Evolutionary conservation across 176 grass and related monocot genomes (phyloP).

Genomic region (Oryza meridionalis): DNA sequence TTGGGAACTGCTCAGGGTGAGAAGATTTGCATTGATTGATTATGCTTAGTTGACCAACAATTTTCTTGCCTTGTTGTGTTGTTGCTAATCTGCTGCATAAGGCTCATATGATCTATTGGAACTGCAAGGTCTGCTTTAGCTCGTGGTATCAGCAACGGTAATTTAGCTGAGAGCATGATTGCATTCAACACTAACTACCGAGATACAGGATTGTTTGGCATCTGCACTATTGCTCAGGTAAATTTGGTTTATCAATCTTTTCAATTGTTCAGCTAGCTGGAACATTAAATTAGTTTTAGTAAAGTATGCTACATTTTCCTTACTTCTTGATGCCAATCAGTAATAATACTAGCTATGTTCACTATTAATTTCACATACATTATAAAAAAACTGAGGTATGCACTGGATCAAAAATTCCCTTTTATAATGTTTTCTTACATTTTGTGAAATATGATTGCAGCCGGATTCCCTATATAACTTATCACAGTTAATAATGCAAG

Average conservation of each 20-base stretch:
- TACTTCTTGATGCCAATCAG: conserved; percentile 5
- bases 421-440: conserved; percentile 38
- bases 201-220: conserved; percentile 91
- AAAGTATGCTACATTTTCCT: neutral
- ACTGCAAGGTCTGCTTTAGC: conserved; percentile 84
- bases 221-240: conserved; percentile 73
- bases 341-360: neutral
- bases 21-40: conserved; percentile 14
- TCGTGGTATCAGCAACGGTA: conserved; percentile 72
- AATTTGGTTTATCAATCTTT: conserved; percentile 41
- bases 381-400: conserved; percentile 17
- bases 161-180: conserved; percentile 87
- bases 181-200: conserved; percentile 95
- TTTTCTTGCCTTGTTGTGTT: conserved; percentile 19
- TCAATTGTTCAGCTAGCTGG: conserved; percentile 12
- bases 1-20: conserved; percentile 92
- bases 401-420: conserved; percentile 21
- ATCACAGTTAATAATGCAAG: conserved; percentile 82
- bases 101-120: conserved; percentile 32
- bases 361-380: neutral
- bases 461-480: conserved; percentile 67
- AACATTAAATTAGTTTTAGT: conserved; percentile 26
- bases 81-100: conserved; percentile 25
- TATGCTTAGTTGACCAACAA: neutral
- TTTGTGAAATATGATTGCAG: conserved; percentile 54